A percentile compares a stretch with the other conserved stretches of the same genome.
These are phyloP conservation scores for Schizophyllum commune DNA, from an alignment of 1,284 basidiomycete species.

Conservation along the genomic window DNA sequence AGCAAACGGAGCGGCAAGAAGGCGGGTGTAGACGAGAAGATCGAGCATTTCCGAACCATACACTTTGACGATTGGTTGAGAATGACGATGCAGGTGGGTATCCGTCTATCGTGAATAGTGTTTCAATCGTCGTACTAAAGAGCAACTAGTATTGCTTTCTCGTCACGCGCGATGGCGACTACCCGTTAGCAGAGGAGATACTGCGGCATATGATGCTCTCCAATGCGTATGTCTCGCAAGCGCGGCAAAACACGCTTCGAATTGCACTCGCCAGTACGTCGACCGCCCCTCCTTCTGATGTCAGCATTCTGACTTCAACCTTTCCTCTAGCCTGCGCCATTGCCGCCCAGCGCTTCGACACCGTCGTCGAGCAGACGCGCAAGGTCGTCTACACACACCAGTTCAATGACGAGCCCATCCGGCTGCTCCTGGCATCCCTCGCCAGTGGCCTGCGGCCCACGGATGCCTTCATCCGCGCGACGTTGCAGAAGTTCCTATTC, in stretches of 20 bases:
- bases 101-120: constrained; percentile 9
- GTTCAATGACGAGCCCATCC: constrained; percentile 77
- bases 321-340: constrained; percentile 59
- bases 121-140: background rate
- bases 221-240: constrained; percentile 63
- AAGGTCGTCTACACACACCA: constrained; percentile 64
- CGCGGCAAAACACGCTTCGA: constrained; percentile 64
- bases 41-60: constrained; percentile 75
- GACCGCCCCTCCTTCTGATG: background rate
- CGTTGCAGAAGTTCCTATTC: constrained; percentile 75
- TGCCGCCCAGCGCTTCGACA: constrained; percentile 42
- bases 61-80: constrained; percentile 81
- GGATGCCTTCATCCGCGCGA: constrained; percentile 68
- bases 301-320: background rate
- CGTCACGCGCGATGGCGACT: constrained; percentile 58
- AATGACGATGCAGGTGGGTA: constrained; percentile 72
- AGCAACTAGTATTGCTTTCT: constrained; percentile 77
- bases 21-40: constrained; percentile 26
- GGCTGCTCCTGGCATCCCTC: constrained; percentile 65
- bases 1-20: constrained; percentile 35
- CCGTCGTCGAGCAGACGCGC: constrained; percentile 66
- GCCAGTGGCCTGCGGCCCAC: constrained; percentile 60
- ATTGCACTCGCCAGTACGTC: constrained; percentile 64
- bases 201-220: constrained; percentile 75
- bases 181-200: constrained; percentile 70